A percentile compares a stretch with the other conserved stretches of the same genome.
Evolutionary conservation across 306 rosid genomes (phyloP).

Genomic region (Potentilla sterilis): DNA sequence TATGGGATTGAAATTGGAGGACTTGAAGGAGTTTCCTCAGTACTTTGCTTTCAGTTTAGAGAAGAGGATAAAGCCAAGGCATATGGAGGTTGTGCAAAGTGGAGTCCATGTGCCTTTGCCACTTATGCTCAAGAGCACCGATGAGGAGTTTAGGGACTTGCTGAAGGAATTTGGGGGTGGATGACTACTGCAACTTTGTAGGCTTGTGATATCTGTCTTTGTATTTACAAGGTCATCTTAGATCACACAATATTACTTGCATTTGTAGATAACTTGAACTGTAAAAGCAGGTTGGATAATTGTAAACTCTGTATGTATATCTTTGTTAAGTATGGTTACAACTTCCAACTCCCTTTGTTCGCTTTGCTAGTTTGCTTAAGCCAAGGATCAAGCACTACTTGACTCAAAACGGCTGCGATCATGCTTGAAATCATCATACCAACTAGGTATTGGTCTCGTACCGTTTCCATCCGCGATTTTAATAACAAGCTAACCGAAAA

Average conservation of each 20-base stretch:
- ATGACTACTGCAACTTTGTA: background rate
- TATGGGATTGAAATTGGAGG: conserved; percentile 63
- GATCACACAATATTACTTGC: background rate
- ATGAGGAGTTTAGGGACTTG: conserved; percentile 63
- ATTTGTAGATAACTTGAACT: background rate
- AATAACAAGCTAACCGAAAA: no score
- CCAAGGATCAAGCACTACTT: no score
- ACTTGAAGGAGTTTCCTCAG: conserved; percentile 78
- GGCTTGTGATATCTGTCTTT: conserved; percentile 2
- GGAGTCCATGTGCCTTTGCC: conserved; percentile 59
- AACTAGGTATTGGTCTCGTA: background rate
- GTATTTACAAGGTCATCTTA: background rate
- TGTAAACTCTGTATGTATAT: background rate
- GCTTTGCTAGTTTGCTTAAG: no score
- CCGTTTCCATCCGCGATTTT: no score
- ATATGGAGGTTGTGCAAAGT: conserved; percentile 48
- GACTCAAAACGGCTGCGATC: no score
- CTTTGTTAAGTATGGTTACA: background rate
- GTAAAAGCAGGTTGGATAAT: background rate
- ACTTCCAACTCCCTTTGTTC: no score
- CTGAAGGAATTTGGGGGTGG: conserved; percentile 25
- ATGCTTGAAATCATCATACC: background rate
- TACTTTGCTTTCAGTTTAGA: conserved; percentile 85
- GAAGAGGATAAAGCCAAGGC: conserved; percentile 87
- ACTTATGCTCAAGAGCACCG: conserved; percentile 73